A percentile compares a stretch with the other conserved stretches of the same genome.
These are phyloP conservation scores for Arabidopsis thaliana DNA, from an alignment of 345 rosid genomes.

Conservation along the genomic window TAIR10.1 NC_003076.8:16929001-16929500, in stretches of 20 bases:
- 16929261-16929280: conserved; percentile 78
- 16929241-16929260: conserved; percentile 84
- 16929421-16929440: conserved; percentile 54
- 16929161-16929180: neutral
- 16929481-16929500: conserved; percentile 80
- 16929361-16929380: conserved; percentile 74
- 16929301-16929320: conserved; percentile 46
- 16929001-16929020: conserved; percentile 72
- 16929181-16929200: neutral
- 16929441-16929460: conserved; percentile 64
- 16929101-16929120: conserved; percentile 76
- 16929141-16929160: conserved; percentile 16
- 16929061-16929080: conserved; percentile 80
- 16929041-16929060: conserved; percentile 59
- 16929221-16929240: conserved; percentile 79
- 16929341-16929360: conserved; percentile 61
- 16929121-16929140: conserved; percentile 64
- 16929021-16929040: conserved; percentile 74
- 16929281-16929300: conserved; percentile 51
- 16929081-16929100: conserved; percentile 68
- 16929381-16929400: conserved; percentile 58
- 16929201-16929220: conserved; percentile 80
- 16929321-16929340: conserved; percentile 48
- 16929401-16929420: conserved; percentile 48
- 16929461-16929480: conserved; percentile 56